Evolutionary conservation across 371 early-diverging fungal genomes (phyloP).

Genomic region (Nematocida ausubeli): DNA sequence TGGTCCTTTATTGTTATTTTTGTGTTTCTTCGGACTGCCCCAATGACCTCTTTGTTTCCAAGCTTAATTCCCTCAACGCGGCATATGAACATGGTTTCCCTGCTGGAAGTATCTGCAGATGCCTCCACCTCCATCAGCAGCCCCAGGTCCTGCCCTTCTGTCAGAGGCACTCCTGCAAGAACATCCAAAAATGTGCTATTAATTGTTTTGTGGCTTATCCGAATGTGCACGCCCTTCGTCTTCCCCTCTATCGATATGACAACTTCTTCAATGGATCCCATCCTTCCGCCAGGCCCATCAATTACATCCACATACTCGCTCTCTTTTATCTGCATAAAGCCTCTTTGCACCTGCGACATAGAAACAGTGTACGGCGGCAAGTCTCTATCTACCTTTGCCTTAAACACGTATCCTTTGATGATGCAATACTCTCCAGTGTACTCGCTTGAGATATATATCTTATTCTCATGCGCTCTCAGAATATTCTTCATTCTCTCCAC

Average conservation of each 20-base stretch:
- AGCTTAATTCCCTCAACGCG: slow-evolving; percentile 15
- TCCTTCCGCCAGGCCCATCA: background rate
- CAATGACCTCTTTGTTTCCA: slow-evolving; percentile 5
- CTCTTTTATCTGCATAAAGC: slow-evolving; percentile 4
- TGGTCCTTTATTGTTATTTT: slow-evolving; percentile 19
- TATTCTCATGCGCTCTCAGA: slow-evolving; percentile 39
- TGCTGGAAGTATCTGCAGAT: background rate
- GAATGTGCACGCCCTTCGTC: slow-evolving; percentile 15
- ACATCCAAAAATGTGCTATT: slow-evolving; percentile 1
- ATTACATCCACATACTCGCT: slow-evolving; percentile 19
- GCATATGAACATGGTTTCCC: slow-evolving; percentile 28
- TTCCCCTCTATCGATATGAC: slow-evolving; percentile 19
- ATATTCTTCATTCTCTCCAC: slow-evolving; percentile 50
- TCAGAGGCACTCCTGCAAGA: slow-evolving; percentile 39
- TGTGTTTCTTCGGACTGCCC: slow-evolving; percentile 41
- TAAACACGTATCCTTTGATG: slow-evolving; percentile 36
- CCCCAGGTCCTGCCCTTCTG: slow-evolving; percentile 29
- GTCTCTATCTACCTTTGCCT: background rate
- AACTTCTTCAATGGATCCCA: slow-evolving; percentile 25
- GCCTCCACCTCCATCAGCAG: slow-evolving; percentile 11
- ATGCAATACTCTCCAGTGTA: slow-evolving; percentile 28
- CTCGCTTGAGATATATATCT: slow-evolving; percentile 28
- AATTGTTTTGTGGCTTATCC: slow-evolving; percentile 1
- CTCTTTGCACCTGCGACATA: slow-evolving; percentile 49
- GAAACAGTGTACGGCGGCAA: slow-evolving; percentile 28